These are phyloP conservation scores for Akebia trifoliata DNA, from an alignment of 164 flowering plant genomes.

Conservation along the genomic window DNA sequence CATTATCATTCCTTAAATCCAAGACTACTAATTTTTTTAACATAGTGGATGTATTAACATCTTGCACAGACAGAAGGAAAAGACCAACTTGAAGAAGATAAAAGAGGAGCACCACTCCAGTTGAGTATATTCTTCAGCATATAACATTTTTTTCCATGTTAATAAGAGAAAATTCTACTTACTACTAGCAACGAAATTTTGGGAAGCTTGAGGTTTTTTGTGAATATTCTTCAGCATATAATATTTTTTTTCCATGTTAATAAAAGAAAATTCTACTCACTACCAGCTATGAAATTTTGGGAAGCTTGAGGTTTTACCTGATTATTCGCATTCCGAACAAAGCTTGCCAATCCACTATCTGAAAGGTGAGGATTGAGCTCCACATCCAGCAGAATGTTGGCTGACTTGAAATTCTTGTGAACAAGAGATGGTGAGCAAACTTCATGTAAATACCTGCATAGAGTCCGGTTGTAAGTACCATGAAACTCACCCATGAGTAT, in stretches of 20 bases:
- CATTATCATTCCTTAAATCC: not conserved
- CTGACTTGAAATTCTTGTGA: slow-evolving; percentile 84
- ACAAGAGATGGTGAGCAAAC: slow-evolving; percentile 82
- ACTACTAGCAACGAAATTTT: not conserved
- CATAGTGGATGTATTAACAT: no score
- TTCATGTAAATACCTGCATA: slow-evolving; percentile 87
- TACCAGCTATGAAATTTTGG: not conserved
- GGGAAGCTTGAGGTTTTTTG: slow-evolving; percentile 5
- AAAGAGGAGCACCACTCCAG: no score
- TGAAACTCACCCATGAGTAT: not conserved
- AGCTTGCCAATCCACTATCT: slow-evolving; percentile 80
- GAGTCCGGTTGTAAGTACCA: slow-evolving; percentile 1
- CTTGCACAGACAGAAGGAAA: no score
- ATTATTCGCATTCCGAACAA: slow-evolving; percentile 65
- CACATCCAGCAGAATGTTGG: slow-evolving; percentile 73
- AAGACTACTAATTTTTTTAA: no score
- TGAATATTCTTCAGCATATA: no score
- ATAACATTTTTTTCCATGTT: no score
- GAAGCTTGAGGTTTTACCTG: slow-evolving; percentile 9
- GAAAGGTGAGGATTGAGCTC: slow-evolving; percentile 95
- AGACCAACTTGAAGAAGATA: no score
- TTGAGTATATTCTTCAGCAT: no score
- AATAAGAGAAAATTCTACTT: not conserved
- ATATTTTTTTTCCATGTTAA: not conserved
- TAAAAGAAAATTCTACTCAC: not conserved